These are phyloP conservation scores for Phaeodactylum tricornutum DNA, from an alignment of 108 stramenopile species.

Conservation along the genomic window DNA sequence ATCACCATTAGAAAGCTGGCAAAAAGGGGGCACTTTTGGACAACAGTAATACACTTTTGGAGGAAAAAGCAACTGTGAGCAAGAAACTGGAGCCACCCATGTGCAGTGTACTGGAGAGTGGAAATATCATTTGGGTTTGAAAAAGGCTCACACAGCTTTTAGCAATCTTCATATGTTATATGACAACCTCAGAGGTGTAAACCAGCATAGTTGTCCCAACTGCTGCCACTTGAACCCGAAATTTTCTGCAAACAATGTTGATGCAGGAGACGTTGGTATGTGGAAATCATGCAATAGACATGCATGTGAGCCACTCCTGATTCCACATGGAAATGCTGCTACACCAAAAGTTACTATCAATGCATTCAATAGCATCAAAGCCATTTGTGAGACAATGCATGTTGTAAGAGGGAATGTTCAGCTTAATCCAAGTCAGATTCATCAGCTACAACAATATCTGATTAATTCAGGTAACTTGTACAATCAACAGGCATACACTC, in stretches of 20 bases:
- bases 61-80: not conserved
- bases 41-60: not conserved
- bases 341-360: not conserved
- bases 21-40: not conserved
- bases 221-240: not conserved
- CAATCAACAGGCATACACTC: not conserved
- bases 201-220: not conserved
- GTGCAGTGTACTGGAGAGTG: not conserved
- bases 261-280: not conserved
- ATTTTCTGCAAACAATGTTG: not conserved
- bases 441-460: not conserved
- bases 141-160: not conserved
- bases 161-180: not conserved
- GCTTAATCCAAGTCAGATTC: not conserved
- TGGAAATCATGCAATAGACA: not conserved
- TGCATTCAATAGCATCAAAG: not conserved
- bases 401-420: conserved; percentile 2
- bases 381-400: not conserved
- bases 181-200: not conserved
- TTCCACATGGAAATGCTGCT: not conserved
- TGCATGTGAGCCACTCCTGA: not conserved
- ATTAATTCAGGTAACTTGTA: not conserved
- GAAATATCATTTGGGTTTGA: not conserved
- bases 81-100: not conserved
- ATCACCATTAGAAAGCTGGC: not conserved